Evolutionary conservation across 2,329 filamentous ascomycete species (phyloP).

Genomic region (Trichoderma koningii): DNA sequence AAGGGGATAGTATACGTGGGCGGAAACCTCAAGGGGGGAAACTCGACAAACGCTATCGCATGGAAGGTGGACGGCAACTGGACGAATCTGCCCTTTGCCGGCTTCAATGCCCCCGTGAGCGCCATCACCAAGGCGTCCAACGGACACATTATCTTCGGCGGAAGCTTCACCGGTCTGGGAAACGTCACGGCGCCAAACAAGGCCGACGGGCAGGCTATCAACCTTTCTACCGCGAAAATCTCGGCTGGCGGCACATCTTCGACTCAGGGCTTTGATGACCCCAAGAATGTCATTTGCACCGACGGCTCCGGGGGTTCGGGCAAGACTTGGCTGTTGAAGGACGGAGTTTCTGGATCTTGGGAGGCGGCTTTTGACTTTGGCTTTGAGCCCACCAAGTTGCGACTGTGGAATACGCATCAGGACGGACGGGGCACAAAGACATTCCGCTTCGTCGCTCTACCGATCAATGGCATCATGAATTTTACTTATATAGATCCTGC

Average conservation of each 20-base stretch:
- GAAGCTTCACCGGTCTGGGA: slow-evolving; percentile 82
- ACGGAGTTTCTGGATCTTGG: slow-evolving; percentile 79
- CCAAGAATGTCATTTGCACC: slow-evolving; percentile 79
- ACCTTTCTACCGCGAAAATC: slow-evolving; percentile 77
- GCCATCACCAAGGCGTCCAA: slow-evolving; percentile 79
- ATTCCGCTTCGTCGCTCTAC: slow-evolving; percentile 82
- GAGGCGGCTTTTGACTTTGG: slow-evolving; percentile 78
- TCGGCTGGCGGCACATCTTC: slow-evolving; percentile 64
- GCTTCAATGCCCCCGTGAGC: slow-evolving; percentile 89
- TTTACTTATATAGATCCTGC: slow-evolving; percentile 82
- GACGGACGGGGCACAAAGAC: slow-evolving; percentile 85
- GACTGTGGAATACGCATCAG: slow-evolving; percentile 82
- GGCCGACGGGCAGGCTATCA: slow-evolving; percentile 77
- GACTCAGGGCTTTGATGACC: slow-evolving; percentile 68
- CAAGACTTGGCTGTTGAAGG: slow-evolving; percentile 77
- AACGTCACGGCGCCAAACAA: slow-evolving; percentile 71
- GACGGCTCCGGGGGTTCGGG: slow-evolving; percentile 66
- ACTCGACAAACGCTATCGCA: slow-evolving; percentile 86
- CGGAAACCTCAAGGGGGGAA: slow-evolving; percentile 75
- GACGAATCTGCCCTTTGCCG: slow-evolving; percentile 82
- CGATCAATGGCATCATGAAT: slow-evolving; percentile 92
- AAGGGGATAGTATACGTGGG: slow-evolving; percentile 86
- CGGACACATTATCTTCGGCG: slow-evolving; percentile 89
- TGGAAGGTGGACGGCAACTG: slow-evolving; percentile 72
- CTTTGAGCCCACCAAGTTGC: slow-evolving; percentile 83